phyloP scores from a whole-genome alignment of 2,329 filamentous ascomycete species.

The Thermoascus crustaceus region DNA sequence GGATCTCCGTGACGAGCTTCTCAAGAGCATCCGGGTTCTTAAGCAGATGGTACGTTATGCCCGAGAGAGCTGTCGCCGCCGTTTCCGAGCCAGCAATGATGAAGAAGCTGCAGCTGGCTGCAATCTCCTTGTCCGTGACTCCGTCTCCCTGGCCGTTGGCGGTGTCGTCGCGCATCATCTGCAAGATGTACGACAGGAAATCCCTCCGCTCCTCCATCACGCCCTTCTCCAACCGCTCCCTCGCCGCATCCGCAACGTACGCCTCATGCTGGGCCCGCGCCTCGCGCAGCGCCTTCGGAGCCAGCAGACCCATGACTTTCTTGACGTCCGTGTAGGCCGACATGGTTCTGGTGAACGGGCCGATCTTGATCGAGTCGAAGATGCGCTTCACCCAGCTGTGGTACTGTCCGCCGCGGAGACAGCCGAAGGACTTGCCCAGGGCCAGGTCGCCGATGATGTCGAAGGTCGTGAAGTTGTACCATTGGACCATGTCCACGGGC shows the following conservation, averaged over 20 bases:
- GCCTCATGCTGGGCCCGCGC: slow-evolving; percentile 4
- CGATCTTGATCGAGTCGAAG: too few relatives aligned
- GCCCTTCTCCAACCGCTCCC: slow-evolving; percentile 1
- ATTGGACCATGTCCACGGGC: slow-evolving; percentile 6
- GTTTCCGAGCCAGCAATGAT: slow-evolving; percentile 37
- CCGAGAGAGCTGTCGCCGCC: slow-evolving; percentile 34
- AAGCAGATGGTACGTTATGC: slow-evolving; percentile 33
- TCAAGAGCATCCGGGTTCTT: slow-evolving; percentile 19
- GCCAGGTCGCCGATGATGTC: slow-evolving; percentile 7
- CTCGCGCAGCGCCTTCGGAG: slow-evolving; percentile 4
- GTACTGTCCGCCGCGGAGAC: slow-evolving; percentile 14
- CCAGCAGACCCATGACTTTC: slow-evolving; percentile 1
- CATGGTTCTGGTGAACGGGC: slow-evolving; percentile 5
- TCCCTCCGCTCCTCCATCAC: slow-evolving; percentile 9
- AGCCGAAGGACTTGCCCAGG: slow-evolving; percentile 19
- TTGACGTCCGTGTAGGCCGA: slow-evolving; percentile 1
- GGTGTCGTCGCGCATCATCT: too few relatives aligned
- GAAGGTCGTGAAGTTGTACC: slow-evolving; percentile 13
- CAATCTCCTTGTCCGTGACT: slow-evolving; percentile 10
- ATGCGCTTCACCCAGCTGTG: slow-evolving; percentile 6
- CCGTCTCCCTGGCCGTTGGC: slow-evolving; percentile 3
- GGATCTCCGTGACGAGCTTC: slow-evolving; percentile 29
- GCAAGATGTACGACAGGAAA: slow-evolving; percentile 11
- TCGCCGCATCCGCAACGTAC: slow-evolving; percentile 2
- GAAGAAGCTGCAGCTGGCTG: slow-evolving; percentile 5